phyloP scores from a whole-genome alignment of 768 basidiomycete genomes.

The Suillus spraguei region DNA sequence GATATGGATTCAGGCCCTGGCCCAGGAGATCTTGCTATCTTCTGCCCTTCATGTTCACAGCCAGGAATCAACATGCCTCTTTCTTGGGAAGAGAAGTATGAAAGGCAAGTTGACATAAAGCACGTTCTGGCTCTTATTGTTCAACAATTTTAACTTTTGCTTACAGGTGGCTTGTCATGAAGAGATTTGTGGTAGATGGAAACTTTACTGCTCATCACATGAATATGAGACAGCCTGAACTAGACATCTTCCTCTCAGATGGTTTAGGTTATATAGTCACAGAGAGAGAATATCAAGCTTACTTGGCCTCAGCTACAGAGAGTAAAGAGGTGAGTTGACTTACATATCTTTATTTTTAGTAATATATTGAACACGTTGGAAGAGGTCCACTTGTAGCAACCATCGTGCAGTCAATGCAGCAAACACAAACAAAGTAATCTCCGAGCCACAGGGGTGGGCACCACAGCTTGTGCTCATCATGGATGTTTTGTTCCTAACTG shows the following conservation, averaged over 20 bases:
- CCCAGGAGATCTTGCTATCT: constrained; percentile 19
- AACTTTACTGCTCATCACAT: constrained; percentile 19
- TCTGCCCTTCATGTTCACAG: constrained; percentile 33
- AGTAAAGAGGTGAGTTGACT: constrained; percentile 10
- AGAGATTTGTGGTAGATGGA: constrained; percentile 13
- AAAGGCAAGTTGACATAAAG: no score
- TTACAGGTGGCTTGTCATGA: not conserved
- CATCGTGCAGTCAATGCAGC: no score
- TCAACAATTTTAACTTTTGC: no score
- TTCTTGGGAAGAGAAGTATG: constrained; percentile 20
- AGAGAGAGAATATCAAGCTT: constrained; percentile 19
- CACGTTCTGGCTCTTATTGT: no score
- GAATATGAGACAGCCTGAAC: constrained; percentile 23
- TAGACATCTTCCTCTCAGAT: constrained; percentile 29
- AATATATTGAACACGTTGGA: no score
- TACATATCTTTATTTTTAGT: no score
- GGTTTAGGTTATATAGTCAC: constrained; percentile 31
- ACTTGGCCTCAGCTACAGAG: constrained; percentile 17
- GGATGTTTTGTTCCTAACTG: constrained; percentile 13
- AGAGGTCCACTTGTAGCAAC: no score
- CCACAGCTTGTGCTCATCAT: no score
- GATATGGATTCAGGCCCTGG: constrained; percentile 9
- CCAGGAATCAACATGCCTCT: constrained; percentile 24
- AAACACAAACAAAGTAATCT: no score
- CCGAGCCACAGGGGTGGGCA: no score